Evolutionary conservation across 2,329 filamentous ascomycete genomes (phyloP).

Genomic region (Penicillium sp.): DNA sequence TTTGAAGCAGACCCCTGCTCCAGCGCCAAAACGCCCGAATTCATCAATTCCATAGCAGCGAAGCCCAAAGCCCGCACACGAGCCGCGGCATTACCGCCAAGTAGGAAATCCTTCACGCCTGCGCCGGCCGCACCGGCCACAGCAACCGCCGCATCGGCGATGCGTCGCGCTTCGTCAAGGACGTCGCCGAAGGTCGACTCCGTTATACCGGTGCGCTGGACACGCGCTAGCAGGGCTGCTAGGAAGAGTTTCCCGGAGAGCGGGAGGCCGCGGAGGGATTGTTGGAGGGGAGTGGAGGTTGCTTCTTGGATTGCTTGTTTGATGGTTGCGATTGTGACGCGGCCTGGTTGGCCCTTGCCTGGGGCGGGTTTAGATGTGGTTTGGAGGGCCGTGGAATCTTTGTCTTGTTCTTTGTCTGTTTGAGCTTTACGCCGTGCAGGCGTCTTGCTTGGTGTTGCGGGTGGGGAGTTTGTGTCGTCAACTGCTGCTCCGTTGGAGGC

Average conservation of each 20-base stretch:
- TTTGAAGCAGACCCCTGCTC: conserved; percentile 55
- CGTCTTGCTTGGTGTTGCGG: conserved; percentile 51
- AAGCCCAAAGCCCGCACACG: conserved; percentile 66
- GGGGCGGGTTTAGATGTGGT: conserved; percentile 23
- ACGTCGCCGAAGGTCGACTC: conserved; percentile 91
- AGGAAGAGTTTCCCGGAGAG: conserved; percentile 84
- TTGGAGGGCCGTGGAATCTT: too few relatives aligned
- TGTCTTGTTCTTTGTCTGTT: conserved; percentile 14
- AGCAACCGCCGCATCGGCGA: conserved; percentile 54
- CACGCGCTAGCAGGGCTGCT: conserved; percentile 76
- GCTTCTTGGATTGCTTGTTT: conserved; percentile 95
- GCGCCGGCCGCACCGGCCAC: conserved; percentile 57
- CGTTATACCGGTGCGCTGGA: conserved; percentile 79
- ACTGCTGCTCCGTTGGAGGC: conserved; percentile 20
- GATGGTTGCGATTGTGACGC: conserved; percentile 90
- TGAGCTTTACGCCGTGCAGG: conserved; percentile 36
- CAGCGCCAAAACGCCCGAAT: conserved; percentile 84
- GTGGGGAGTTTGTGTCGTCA: conserved; percentile 41
- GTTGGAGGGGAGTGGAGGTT: conserved; percentile 88
- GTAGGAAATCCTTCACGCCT: conserved; percentile 65
- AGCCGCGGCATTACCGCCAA: conserved; percentile 47
- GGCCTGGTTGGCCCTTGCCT: conserved; percentile 43
- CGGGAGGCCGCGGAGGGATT: conserved; percentile 81
- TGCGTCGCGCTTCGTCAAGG: conserved; percentile 78
- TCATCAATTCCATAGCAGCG: conserved; percentile 81